Conservation (phyloP, 176 grass and related monocot genomes). For the Avena eriantha region DNA sequence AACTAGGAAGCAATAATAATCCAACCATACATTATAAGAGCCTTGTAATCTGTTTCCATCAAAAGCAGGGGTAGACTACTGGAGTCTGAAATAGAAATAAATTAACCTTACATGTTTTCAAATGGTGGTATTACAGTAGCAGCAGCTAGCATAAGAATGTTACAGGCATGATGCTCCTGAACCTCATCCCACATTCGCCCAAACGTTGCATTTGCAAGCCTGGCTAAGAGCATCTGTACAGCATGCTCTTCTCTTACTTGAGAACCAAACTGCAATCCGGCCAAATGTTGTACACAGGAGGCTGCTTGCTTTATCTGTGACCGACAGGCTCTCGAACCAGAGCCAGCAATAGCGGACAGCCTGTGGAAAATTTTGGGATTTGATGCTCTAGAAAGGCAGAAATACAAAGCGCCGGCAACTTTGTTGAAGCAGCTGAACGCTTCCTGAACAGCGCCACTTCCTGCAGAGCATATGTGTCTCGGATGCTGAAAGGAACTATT, state of each 20-base stretch:
- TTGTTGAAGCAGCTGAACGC: conserved; percentile 67
- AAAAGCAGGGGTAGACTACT: neutral
- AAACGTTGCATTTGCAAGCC: conserved; percentile 64
- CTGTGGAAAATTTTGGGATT: conserved; percentile 63
- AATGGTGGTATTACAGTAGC: conserved; percentile 71
- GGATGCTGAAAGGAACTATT: conserved; percentile 67
- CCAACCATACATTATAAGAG: neutral
- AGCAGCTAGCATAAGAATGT: conserved; percentile 79
- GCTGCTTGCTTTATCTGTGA: conserved; percentile 67
- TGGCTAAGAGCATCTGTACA: conserved; percentile 62
- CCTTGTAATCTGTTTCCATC: neutral
- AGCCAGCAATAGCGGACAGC: conserved; percentile 47
- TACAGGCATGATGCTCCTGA: conserved; percentile 49
- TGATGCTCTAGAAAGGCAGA: conserved; percentile 73
- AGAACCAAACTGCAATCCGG: conserved; percentile 51
- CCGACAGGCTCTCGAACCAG: conserved; percentile 49
- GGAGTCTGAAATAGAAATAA: neutral
- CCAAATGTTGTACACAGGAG: conserved; percentile 56
- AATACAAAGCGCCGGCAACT: conserved; percentile 75
- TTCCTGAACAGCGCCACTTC: conserved; percentile 71
- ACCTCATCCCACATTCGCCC: conserved; percentile 64
- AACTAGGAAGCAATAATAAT: neutral
- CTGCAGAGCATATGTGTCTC: conserved; percentile 54
- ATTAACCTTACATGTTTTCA: conserved; percentile 70
- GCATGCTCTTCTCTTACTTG: conserved; percentile 59